phyloP scores from a whole-genome alignment of 164 flowering plant species.

The Berberis vulgaris region DNA sequence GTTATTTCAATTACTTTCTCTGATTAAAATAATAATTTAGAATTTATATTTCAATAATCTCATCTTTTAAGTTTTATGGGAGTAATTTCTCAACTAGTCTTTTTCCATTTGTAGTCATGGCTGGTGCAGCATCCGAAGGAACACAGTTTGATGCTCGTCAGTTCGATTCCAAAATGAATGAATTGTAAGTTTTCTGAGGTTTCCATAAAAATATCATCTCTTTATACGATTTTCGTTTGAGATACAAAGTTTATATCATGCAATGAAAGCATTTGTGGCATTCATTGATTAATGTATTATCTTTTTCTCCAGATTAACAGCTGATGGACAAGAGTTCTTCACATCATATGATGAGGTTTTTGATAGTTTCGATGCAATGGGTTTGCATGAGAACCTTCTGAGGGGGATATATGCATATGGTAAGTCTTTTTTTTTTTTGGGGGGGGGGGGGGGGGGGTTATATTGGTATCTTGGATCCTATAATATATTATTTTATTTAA shows the following conservation, averaged over 20 bases:
- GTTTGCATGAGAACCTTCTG: conserved; percentile 54
- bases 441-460: neutral
- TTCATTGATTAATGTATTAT: neutral
- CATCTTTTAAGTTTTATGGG: neutral
- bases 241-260: neutral
- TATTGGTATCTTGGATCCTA: neutral
- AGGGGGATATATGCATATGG: conserved; percentile 80
- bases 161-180: conserved; percentile 57
- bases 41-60: neutral
- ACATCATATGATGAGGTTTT: conserved; percentile 52
- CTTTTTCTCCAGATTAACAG: conserved; percentile 19
- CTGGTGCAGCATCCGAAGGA: conserved; percentile 43
- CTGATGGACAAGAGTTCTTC: conserved; percentile 49
- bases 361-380: conserved; percentile 60
- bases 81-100: neutral
- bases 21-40: neutral
- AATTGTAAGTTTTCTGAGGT: conserved; percentile 22
- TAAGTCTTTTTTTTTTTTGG: conserved; percentile 6
- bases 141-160: conserved; percentile 51
- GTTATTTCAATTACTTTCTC: too few relatives aligned
- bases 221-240: too few relatives aligned
- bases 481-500: too few relatives aligned
- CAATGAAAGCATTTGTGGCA: neutral
- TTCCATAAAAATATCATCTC: neutral
- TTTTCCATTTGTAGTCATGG: conserved; percentile 26